Evolutionary conservation across 805 yeast genomes (phyloP).

Genomic region (Wickerhamiella domercqiae): DNA sequence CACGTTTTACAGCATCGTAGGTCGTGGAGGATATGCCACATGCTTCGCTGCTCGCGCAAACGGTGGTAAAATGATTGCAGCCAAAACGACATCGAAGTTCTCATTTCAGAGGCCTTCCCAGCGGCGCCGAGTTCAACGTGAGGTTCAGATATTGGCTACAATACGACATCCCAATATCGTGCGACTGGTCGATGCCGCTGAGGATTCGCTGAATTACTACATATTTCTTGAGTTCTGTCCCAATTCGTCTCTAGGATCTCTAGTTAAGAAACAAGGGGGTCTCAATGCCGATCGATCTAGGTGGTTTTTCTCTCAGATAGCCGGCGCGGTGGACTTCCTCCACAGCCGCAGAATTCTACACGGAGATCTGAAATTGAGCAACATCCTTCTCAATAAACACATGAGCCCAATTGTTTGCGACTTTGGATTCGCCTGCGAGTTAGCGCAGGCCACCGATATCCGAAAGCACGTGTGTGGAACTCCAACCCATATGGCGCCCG

Average conservation of each 20-base stretch:
- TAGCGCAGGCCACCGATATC: slow-evolving; percentile 53
- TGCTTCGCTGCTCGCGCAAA: slow-evolving; percentile 4
- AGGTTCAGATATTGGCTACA: slow-evolving; percentile 79
- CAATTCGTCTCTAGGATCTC: slow-evolving; percentile 81
- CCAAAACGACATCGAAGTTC: slow-evolving; percentile 6
- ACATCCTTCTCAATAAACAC: slow-evolving; percentile 79
- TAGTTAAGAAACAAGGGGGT: slow-evolving; percentile 26
- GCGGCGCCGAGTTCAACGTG: slow-evolving; percentile 22
- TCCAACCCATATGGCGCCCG: slow-evolving; percentile 96
- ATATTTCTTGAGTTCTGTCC: slow-evolving; percentile 86
- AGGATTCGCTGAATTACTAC: slow-evolving; percentile 82
- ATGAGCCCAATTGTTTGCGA: slow-evolving; percentile 93
- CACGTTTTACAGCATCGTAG: slow-evolving; percentile 1
- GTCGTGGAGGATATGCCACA: slow-evolving; percentile 13
- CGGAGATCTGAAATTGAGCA: slow-evolving; percentile 86
- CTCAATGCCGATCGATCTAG: slow-evolving; percentile 22
- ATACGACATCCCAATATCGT: slow-evolving; percentile 80
- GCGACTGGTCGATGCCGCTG: slow-evolving; percentile 83
- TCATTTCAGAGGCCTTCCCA: background rate
- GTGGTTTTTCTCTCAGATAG: slow-evolving; percentile 69
- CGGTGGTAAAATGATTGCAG: slow-evolving; percentile 8
- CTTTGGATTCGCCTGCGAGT: slow-evolving; percentile 85
- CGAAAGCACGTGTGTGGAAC: slow-evolving; percentile 93
- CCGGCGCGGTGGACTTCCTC: slow-evolving; percentile 83
- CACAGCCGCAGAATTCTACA: slow-evolving; percentile 85